These are phyloP conservation scores for Daldinia eschscholtzii DNA, from an alignment of 2,329 filamentous ascomycete genomes.

Conservation along the genomic window DNA sequence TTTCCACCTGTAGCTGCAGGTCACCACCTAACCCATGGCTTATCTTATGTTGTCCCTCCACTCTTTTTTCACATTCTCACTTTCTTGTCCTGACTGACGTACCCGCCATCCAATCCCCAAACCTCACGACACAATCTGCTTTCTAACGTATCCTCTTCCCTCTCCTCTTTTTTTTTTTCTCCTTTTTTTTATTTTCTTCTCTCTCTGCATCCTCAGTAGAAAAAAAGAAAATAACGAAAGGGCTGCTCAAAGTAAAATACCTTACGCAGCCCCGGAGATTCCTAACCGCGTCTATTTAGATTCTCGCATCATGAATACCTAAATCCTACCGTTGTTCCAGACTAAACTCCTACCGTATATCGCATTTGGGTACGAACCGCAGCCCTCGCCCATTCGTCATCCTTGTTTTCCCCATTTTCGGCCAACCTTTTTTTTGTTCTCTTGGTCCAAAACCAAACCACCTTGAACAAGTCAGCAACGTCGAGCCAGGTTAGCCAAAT, in stretches of 20 bases:
- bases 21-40: conserved; percentile 13
- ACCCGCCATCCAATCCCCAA: conserved; percentile 39
- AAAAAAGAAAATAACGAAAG: neutral
- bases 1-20: conserved; percentile 5
- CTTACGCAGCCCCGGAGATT: conserved; percentile 10
- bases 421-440: conserved; percentile 39
- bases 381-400: conserved; percentile 39
- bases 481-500: conserved; percentile 41
- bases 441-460: conserved; percentile 35
- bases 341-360: conserved; percentile 37
- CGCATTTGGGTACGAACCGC: conserved; percentile 43
- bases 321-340: conserved; percentile 36
- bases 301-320: conserved; percentile 47
- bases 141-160: conserved; percentile 22
- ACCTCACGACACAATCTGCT: conserved; percentile 36
- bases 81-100: conserved; percentile 42
- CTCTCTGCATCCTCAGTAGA: conserved; percentile 13
- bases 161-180: conserved; percentile 14
- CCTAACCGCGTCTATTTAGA: conserved; percentile 16
- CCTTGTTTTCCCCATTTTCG: conserved; percentile 41
- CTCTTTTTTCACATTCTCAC: conserved; percentile 27
- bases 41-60: conserved; percentile 38
- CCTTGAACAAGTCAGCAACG: conserved; percentile 38
- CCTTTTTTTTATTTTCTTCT: conserved; percentile 11
- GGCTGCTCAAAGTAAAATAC: conserved; percentile 2